Evolutionary conservation across 2,329 filamentous ascomycete genomes (phyloP).

Genomic region (Scedosporium dehoogii): DNA sequence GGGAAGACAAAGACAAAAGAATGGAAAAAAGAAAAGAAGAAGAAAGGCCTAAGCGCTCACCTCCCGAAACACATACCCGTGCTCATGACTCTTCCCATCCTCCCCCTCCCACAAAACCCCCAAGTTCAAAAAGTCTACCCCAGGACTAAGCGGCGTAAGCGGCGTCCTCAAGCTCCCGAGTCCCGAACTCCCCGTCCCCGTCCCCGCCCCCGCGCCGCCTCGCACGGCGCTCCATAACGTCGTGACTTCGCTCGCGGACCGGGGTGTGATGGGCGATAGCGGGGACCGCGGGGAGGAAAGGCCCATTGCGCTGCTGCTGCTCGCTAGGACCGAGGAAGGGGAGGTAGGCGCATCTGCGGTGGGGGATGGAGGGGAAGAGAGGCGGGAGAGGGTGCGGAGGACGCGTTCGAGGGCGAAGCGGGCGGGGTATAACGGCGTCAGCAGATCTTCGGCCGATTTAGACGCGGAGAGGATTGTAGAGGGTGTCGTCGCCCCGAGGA

Average conservation of each 20-base stretch:
- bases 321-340: neutral
- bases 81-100: neutral
- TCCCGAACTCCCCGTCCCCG: neutral
- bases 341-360: neutral
- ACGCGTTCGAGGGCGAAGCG: constrained; percentile 20
- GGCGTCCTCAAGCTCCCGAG: neutral
- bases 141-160: constrained; percentile 1
- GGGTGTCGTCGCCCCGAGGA: constrained; percentile 16
- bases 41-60: neutral
- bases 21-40: neutral
- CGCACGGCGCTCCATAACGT: neutral
- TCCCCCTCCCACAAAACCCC: neutral
- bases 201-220: neutral
- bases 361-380: neutral
- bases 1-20: no score
- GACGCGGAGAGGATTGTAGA: constrained; percentile 13
- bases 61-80: neutral
- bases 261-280: neutral
- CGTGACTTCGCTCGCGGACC: constrained; percentile 1
- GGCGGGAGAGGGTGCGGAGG: constrained; percentile 15
- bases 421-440: constrained; percentile 21
- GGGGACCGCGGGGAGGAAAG: neutral
- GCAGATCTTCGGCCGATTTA: constrained; percentile 10
- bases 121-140: neutral
- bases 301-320: neutral